Conservation (phyloP, 2,329 filamentous ascomycete species). For the Penicillium sp. region DNA sequence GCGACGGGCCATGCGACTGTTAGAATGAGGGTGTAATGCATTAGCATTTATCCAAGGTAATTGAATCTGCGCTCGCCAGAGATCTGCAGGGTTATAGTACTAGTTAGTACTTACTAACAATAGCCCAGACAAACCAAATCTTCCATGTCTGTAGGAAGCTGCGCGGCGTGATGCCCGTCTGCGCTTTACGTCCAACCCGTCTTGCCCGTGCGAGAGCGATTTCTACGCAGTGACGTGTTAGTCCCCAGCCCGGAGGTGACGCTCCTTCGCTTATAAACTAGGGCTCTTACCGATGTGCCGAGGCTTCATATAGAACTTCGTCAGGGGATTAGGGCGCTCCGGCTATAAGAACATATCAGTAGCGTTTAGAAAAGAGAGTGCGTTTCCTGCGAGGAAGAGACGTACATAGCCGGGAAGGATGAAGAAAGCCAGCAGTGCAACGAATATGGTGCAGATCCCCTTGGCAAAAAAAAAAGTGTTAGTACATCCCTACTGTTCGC, state of each 20-base stretch:
- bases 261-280: not conserved
- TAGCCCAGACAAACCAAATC: constrained; percentile 8
- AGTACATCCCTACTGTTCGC: not conserved
- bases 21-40: not conserved
- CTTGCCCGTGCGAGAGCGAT: constrained; percentile 9
- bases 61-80: not conserved
- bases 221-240: not conserved
- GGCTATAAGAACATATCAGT: not conserved
- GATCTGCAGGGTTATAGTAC: not conserved
- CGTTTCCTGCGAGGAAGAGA: not conserved
- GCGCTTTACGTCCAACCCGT: constrained; percentile 8
- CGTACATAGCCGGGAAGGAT: constrained; percentile 12
- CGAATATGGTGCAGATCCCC: constrained; percentile 10
- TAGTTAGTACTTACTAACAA: not conserved
- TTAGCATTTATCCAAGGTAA: not conserved
- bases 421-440: constrained; percentile 7
- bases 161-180: constrained; percentile 2
- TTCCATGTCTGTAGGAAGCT: constrained; percentile 8
- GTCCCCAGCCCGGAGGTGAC: too few relatives aligned
- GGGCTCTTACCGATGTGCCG: not conserved
- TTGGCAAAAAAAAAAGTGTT: not conserved
- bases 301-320: not conserved
- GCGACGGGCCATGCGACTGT: constrained; percentile 12
- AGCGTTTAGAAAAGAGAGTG: not conserved
- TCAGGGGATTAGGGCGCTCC: not conserved